Evolutionary conservation across 78 protist species (phyloP), one percentile per base, ranked within the genome.

Genomic region (Dictyostelium firmibasis): DNA sequence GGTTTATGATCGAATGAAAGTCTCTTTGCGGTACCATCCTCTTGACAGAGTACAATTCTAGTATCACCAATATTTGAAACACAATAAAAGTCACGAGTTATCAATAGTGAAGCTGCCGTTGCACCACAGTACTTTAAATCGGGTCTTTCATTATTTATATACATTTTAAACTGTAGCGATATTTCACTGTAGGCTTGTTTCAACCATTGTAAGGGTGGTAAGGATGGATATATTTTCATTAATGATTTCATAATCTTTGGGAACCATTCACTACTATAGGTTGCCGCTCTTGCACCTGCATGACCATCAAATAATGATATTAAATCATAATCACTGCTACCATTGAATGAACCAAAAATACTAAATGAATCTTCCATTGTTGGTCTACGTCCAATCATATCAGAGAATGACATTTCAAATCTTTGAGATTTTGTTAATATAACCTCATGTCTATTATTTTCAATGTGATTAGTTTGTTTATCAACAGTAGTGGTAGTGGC

Each of bases 21-120:
- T 33, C 98, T 81, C 29, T 79, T 38, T 16, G 98, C 98, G 13
- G 44, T 10, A 7, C 97, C 97, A 23, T 44, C 76, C 23, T 89
- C 7, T 44, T 79, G 84, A 36, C 91, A 84, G 0, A 96, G 79
- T 33, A 98, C 98, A 1, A 96, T 97, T 23, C 98, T 81, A 62
- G 98, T 87, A 84, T 98, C 99, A 18, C 99, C 99, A 14, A 87
- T 96, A 62, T 97, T 97, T n/a, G 97, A 89, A 7, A 98, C 85
- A 62, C 78, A 85, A 47, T 88, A 76, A 43, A 77, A 29, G 25
- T 64, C 75, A 18, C 87, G 85, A 3, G 44, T 5, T n/a, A 97
- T 23, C 10, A 98, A 84, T 5, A 92, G 69, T 11, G 92, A 75
- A 36, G 96, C 85, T 27, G 97, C 97, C 0, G 98, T 98, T 16